Base-by-base conservation (phyloP, 169 alveolate species). In the Miamiensis avidus region DNA sequence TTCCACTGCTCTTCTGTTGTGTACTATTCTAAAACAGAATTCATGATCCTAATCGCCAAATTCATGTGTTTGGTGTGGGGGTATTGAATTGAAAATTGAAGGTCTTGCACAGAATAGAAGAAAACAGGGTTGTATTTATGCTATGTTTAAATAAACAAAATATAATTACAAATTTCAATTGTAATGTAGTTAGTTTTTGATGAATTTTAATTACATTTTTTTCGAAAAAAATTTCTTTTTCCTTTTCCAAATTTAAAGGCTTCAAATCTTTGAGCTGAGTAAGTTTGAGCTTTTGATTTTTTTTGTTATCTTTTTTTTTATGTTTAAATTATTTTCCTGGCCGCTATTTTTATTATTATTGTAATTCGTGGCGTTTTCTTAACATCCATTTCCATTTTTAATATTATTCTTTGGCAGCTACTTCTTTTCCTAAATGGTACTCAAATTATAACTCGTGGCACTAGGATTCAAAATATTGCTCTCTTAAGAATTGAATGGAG, bases 1-100 rank as follows among this genome's bases (percentile, higher is more conserved):
- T 83, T 76, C 65, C 75, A 92, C 26, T 83, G 69, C 31, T 77
- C 34, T 34, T 92, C 96, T 33, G 89, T 78, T 31, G 86, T 88
- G 79, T 83, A 92, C 16, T 88, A 79, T 64, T 83, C 77, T 28
- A 89, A 64, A 31, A 88, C 91, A 6, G 85, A 86, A 76, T 89
- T 75, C n/a, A 92, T 28, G 25, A 92, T 92, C 83, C 89, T 87
- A n/a, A 86, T 29, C 26, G 96, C 93, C 31, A 88, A 49, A 81
- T 74, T 82, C 31, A 74, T 74, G 29, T 74, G 81, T 75, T 86
- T 86, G 1, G 83, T 78, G 72, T 86, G 87, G 65, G 90, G 90
- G 30, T 77, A 27, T 29, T 33, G 11, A 69, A 31, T 31, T n/a
- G 65, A 64, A 29, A 82, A 79, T 34, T 49, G 29, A 32, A 79